Conservation (phyloP, 225 moss, liverwort and hornwort species). For the Thuidium tamariscinum region DNA sequence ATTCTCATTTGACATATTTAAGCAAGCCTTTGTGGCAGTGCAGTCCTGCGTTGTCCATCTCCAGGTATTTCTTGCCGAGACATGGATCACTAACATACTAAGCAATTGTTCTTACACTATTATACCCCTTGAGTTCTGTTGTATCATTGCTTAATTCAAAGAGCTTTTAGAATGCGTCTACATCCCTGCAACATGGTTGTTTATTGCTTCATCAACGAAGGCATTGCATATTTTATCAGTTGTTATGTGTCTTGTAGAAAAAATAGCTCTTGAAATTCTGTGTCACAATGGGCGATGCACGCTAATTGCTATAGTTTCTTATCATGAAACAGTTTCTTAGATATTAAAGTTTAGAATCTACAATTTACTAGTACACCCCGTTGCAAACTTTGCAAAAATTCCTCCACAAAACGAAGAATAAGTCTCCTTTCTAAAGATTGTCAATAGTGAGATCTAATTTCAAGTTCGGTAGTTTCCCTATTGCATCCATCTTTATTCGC, state of each 20-base stretch:
- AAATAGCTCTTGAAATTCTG: not conserved
- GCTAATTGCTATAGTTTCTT: not conserved
- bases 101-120: not conserved
- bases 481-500: not conserved
- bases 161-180: not conserved
- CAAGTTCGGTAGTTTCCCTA: not conserved
- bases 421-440: not conserved
- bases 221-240: not conserved
- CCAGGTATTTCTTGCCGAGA: conserved; percentile 46
- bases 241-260: not conserved
- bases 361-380: not conserved
- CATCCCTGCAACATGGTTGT: not conserved
- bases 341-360: not conserved
- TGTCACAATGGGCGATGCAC: not conserved
- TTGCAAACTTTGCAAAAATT: not conserved
- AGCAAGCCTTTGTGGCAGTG: conserved; percentile 99
- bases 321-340: not conserved
- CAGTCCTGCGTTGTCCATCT: conserved; percentile 99
- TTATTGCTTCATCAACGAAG: not conserved
- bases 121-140: not conserved
- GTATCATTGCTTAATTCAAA: not conserved
- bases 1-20: conserved; percentile 95
- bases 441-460: not conserved
- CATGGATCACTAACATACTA: not conserved
- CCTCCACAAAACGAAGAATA: not conserved